phyloP scores from a whole-genome alignment of 352 stramenopile genomes.

The Nothophytophthora sp. region DNA sequence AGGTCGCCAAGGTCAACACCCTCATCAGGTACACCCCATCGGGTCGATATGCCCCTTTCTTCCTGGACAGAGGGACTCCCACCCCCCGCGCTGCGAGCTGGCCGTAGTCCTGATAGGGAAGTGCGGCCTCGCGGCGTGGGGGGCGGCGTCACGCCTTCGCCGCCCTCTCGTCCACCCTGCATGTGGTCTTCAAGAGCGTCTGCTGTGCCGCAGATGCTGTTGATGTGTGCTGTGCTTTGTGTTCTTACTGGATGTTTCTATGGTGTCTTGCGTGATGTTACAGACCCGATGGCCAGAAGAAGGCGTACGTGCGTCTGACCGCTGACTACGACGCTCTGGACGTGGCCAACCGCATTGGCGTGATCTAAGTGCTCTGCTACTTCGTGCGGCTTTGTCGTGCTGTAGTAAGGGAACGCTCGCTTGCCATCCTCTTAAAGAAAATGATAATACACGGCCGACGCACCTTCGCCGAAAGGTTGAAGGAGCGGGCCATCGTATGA shows the following conservation, averaged over 20 bases:
- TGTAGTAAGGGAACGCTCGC: constrained; percentile 47
- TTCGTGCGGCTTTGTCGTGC: constrained; percentile 12
- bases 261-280: constrained; percentile 28
- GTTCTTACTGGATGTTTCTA: constrained; percentile 19
- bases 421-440: constrained; percentile 63
- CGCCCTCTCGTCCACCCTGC: too few relatives aligned
- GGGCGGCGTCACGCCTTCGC: too few relatives aligned
- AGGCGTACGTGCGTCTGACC: constrained; percentile 99
- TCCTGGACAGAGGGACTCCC: constrained; percentile 20
- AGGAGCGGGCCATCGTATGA: constrained; percentile 26
- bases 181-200: too few relatives aligned
- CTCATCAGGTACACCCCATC: constrained; percentile 96
- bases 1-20: constrained; percentile 99
- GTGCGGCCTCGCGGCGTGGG: constrained; percentile 21
- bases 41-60: constrained; percentile 59
- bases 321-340: constrained; percentile 99
- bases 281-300: constrained; percentile 99
- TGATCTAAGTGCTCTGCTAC: constrained; percentile 95
- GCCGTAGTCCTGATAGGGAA: constrained; percentile 54
- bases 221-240: too few relatives aligned
- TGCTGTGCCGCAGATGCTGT: too few relatives aligned
- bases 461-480: constrained; percentile 30
- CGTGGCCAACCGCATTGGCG: constrained; percentile 99
- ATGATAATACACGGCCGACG: constrained; percentile 22
- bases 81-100: constrained; percentile 1